A percentile compares a stretch with the other conserved stretches of the same genome.
Conservation (phyloP, 2,329 filamentous ascomycete species). For the Colletotrichum sp. region DNA sequence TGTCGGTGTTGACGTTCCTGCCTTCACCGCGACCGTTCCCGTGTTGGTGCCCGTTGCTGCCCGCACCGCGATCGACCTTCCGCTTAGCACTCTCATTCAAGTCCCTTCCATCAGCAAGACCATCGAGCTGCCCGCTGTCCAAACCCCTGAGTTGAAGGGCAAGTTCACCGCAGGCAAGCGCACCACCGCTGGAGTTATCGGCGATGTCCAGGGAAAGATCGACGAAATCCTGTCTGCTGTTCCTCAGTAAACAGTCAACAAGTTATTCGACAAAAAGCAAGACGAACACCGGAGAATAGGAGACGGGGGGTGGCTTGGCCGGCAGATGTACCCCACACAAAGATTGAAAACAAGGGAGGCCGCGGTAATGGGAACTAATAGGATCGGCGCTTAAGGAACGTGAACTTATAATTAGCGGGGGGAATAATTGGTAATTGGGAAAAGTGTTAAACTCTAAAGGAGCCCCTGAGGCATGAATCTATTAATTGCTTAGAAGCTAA, state of each 20-base stretch:
- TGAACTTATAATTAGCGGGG: neutral
- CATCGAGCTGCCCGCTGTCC: neutral
- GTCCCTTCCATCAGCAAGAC: neutral
- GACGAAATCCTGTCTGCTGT: neutral
- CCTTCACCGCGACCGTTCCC: neutral
- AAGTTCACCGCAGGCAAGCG: neutral
- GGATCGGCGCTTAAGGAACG: neutral
- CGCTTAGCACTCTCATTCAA: neutral
- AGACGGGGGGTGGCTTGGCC: neutral
- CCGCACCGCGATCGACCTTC: neutral
- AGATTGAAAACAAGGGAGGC: neutral
- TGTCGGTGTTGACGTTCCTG: neutral
- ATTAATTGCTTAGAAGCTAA: neutral
- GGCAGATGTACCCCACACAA: neutral
- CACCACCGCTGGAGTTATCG: neutral
- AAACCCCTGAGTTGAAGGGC: neutral
- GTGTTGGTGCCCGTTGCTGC: neutral
- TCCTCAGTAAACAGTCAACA: neutral
- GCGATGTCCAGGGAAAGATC: neutral
- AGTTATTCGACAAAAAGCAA: neutral
- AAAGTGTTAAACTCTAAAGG: neutral
- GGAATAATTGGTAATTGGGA: neutral
- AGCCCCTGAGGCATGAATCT: slow-evolving; percentile 6
- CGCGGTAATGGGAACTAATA: neutral
- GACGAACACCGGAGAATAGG: neutral